A percentile compares a stretch with the other conserved stretches of the same genome.
These are phyloP conservation scores for Anethum foeniculum DNA, from an alignment of 140 eudicot species.

Conservation along the genomic window DNA sequence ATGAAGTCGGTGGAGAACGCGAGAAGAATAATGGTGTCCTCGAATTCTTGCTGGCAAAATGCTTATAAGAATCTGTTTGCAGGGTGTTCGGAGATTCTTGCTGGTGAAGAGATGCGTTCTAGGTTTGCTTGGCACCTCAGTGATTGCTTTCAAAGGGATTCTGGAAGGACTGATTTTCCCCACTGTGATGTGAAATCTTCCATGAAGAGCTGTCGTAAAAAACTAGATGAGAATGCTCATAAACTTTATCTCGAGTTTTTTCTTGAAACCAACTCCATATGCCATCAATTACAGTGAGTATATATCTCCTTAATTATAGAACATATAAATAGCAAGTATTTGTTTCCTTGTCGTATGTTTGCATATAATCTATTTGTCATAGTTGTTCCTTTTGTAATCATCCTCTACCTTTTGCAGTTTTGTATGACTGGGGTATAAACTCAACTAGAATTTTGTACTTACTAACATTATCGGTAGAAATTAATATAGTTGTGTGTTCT, in stretches of 20 bases:
- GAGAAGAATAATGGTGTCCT: conserved; percentile 25
- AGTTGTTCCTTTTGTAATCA: background rate
- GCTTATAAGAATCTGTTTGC: conserved; percentile 55
- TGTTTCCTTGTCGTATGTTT: background rate
- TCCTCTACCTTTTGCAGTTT: background rate
- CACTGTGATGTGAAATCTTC: conserved; percentile 38
- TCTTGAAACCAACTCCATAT: conserved; percentile 62
- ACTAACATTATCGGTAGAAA: background rate
- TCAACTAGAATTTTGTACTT: background rate
- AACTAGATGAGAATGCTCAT: conserved; percentile 44
- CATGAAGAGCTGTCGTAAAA: conserved; percentile 43
- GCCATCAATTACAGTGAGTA: conserved; percentile 80
- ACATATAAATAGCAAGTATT: background rate
- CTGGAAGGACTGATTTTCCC: conserved; percentile 61
- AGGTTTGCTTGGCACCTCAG: conserved; percentile 75
- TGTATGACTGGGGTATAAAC: background rate
- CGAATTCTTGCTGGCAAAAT: conserved; percentile 61
- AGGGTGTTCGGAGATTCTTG: conserved; percentile 65
- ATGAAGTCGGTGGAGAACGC: conserved; percentile 43
- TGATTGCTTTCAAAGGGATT: conserved; percentile 65
- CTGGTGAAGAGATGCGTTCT: conserved; percentile 56
- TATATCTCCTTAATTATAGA: background rate
- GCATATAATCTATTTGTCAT: background rate
- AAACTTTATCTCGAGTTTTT: conserved; percentile 53
- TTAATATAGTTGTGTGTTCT: background rate